Conservation (phyloP, 78 protist genomes). For the Protostelium mycophagum region DNA sequence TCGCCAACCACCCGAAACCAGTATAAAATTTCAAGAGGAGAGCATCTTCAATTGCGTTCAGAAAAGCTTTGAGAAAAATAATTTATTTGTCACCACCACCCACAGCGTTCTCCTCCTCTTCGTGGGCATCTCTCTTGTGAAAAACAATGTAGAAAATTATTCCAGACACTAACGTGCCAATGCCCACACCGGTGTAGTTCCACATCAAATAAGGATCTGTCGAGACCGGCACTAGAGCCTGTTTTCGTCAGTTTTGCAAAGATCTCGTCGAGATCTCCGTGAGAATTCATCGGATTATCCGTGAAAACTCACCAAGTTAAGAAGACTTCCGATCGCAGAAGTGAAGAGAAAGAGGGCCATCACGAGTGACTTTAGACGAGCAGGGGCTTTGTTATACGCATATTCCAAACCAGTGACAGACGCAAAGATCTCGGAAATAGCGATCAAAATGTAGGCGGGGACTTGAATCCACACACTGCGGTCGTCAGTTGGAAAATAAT, state of each 20-base stretch:
- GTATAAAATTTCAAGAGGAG: too few relatives aligned
- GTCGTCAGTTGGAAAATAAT: too few relatives aligned
- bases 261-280: neutral
- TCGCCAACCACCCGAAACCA: too few relatives aligned
- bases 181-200: neutral
- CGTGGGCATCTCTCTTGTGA: neutral
- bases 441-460: neutral
- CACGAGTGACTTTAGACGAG: neutral
- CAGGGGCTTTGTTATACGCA: neutral
- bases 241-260: too few relatives aligned
- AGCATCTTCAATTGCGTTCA: too few relatives aligned
- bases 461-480: neutral
- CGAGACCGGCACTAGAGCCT: neutral
- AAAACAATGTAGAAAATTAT: neutral
- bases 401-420: neutral
- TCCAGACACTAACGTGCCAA: neutral
- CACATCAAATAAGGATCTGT: neutral
- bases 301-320: neutral
- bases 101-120: neutral
- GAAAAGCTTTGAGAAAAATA: too few relatives aligned
- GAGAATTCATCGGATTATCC: neutral
- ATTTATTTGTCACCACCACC: too few relatives aligned
- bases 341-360: neutral
- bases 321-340: neutral
- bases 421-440: neutral